Conservation (phyloP, 257 asterid genomes). For the Thymus mandschuricus region DNA sequence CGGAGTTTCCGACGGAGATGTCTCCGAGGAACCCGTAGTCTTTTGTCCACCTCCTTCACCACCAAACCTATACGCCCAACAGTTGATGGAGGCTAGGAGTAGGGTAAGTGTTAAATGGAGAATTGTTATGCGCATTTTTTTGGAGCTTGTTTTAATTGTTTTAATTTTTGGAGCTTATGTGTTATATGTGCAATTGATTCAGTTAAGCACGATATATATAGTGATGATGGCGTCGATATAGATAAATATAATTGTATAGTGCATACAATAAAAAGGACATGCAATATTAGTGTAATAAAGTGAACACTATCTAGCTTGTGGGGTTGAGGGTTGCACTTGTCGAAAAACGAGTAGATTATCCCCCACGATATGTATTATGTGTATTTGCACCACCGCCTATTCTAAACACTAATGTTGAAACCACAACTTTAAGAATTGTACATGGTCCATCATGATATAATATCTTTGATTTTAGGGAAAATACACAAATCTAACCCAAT, state of each 20-base stretch:
- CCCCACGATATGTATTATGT: slow-evolving; percentile 28
- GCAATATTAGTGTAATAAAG: neutral
- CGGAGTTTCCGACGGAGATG: slow-evolving; percentile 29
- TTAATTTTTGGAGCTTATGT: neutral
- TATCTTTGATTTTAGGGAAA: neutral
- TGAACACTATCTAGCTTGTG: slow-evolving; percentile 27
- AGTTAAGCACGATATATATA: neutral
- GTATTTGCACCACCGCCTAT: slow-evolving; percentile 45
- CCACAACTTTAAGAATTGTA: slow-evolving; percentile 26
- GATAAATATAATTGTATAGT: neutral
- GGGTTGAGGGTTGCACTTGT: slow-evolving; percentile 37
- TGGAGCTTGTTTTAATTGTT: neutral
- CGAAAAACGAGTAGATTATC: neutral
- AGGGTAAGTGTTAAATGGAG: slow-evolving; percentile 29
- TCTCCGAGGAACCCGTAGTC: slow-evolving; percentile 18
- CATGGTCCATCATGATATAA: slow-evolving; percentile 32
- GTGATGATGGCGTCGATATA: neutral
- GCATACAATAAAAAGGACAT: neutral
- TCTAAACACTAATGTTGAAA: slow-evolving; percentile 30
- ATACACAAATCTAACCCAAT: no score
- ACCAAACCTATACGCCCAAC: slow-evolving; percentile 18
- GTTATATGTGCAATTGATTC: slow-evolving; percentile 2
- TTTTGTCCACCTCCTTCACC: slow-evolving; percentile 16
- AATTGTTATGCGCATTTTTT: slow-evolving; percentile 28
- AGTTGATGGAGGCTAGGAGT: slow-evolving; percentile 29